Evolutionary conservation across 1,284 basidiomycete genomes (phyloP).

Genomic region (Sanghuangporus sanghuang): DNA sequence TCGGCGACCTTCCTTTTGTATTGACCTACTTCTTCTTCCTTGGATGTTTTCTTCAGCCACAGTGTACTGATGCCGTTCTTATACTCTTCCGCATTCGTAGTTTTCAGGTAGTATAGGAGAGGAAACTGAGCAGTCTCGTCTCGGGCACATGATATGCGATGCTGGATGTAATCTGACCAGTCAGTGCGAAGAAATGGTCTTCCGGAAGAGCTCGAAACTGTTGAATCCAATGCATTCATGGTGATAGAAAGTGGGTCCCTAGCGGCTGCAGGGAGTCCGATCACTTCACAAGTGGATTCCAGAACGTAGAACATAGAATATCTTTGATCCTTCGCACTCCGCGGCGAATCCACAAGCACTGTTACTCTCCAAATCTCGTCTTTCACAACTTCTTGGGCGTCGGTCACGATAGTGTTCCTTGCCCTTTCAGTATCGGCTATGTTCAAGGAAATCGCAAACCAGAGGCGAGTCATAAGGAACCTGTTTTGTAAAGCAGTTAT

Average conservation of each 20-base stretch:
- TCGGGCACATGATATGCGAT: constrained; percentile 20
- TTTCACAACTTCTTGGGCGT: constrained; percentile 45
- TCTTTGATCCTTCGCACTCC: constrained; percentile 20
- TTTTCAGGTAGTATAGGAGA: constrained; percentile 40
- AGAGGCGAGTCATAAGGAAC: constrained; percentile 57
- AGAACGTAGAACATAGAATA: constrained; percentile 43
- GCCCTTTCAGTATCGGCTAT: constrained; percentile 29
- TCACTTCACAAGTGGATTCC: constrained; percentile 64
- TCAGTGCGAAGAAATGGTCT: constrained; percentile 43
- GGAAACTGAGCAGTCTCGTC: constrained; percentile 13
- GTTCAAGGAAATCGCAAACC: constrained; percentile 50
- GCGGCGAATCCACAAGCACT: constrained; percentile 21
- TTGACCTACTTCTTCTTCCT: constrained; percentile 37
- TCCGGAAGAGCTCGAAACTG: constrained; percentile 10
- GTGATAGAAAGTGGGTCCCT: not conserved
- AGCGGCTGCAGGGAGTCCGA: constrained; percentile 35
- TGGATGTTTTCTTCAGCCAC: constrained; percentile 47
- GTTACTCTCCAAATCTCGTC: constrained; percentile 57
- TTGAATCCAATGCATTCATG: not conserved
- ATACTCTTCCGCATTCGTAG: constrained; percentile 68
- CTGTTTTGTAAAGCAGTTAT: constrained; percentile 28
- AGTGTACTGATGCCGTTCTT: constrained; percentile 56
- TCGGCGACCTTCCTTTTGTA: constrained; percentile 47
- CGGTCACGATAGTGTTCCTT: constrained; percentile 31
- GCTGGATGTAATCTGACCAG: constrained; percentile 54